Evolutionary conservation across 2,329 filamentous ascomycete genomes (phyloP), one percentile per base, ranked within the genome.

Genomic region (Zelopaecilomyces penicillatus): DNA sequence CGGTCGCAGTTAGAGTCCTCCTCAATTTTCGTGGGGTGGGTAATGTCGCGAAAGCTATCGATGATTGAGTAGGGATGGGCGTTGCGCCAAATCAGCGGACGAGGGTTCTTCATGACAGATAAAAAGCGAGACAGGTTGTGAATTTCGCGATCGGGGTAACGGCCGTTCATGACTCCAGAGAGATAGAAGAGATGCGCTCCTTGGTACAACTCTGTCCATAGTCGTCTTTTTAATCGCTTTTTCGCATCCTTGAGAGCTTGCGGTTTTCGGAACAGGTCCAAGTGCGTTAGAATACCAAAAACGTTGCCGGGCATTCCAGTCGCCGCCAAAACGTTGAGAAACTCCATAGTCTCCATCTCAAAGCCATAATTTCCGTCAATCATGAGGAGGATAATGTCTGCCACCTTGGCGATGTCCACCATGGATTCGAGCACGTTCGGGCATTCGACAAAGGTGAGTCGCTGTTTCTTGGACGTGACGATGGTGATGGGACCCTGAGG

Each of bases 281-380:
- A 74, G 71, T 98, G 94, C 11, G 93, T 97, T 37, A 98, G 76
- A 46, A 98, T 90, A 42, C 93, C 93, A 61, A 98, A 97, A 33
- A 98, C 90, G 57, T 98, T 98, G 52, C 93, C 91, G 0, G 94
- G 93, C 91, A 98, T 97, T 64, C 93, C 93, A 30, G 87, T 95
- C 3, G 88, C 81, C n/a, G 87, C 85, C 41, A 98, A 73, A 12
- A 96, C 83, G 56, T 96, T 97, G 59, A 98, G 71, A 50, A 98
- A 98, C 67, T 98, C 93, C 93, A 98, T 98, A 0, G 93, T 98
- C 74, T 98, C 93, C 93, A 98, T 98, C 68, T 98, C 93, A 61
- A 98, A 98, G 10, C 93, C 94, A 59, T 86, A 98, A 67, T 97
- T 97, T 45, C 93, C 94, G 61, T 98, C 93, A 56, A 98, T 98